Percentiles rank a stretch among this genome's conserved stretches.
Conservation (phyloP, 768 basidiomycete species). For the Russula foetens region DNA sequence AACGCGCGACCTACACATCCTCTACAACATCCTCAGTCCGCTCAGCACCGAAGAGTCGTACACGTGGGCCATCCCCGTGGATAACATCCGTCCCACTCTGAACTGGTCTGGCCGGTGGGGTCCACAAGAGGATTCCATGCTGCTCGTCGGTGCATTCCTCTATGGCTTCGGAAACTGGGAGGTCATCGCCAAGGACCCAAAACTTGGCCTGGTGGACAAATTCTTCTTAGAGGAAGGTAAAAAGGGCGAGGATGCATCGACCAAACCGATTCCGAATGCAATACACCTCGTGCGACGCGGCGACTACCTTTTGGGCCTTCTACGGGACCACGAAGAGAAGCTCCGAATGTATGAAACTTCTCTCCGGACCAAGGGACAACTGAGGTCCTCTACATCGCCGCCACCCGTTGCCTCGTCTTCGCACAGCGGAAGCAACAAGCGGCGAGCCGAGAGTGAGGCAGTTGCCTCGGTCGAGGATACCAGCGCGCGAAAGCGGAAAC, state of each 20-base stretch:
- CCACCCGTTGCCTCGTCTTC: slow-evolving; percentile 67
- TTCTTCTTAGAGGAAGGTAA: slow-evolving; percentile 99
- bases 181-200: slow-evolving; percentile 80
- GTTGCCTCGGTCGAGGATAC: slow-evolving; percentile 72
- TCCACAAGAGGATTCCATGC: slow-evolving; percentile 85
- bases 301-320: slow-evolving; percentile 80
- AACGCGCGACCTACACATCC: slow-evolving; percentile 78
- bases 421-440: slow-evolving; percentile 51
- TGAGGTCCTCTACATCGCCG: slow-evolving; percentile 71
- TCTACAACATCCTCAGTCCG: slow-evolving; percentile 69
- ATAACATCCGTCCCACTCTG: slow-evolving; percentile 86
- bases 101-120: slow-evolving; percentile 98
- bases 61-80: slow-evolving; percentile 83
- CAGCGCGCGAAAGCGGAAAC: slow-evolving; percentile 69
- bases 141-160: slow-evolving; percentile 86
- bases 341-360: slow-evolving; percentile 81
- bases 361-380: slow-evolving; percentile 58
- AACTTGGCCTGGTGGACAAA: slow-evolving; percentile 79
- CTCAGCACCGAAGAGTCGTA: slow-evolving; percentile 59
- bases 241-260: slow-evolving; percentile 80
- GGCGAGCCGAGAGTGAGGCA: slow-evolving; percentile 80
- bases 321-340: slow-evolving; percentile 87
- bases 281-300: slow-evolving; percentile 97
- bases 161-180: slow-evolving; percentile 99
- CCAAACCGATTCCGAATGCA: slow-evolving; percentile 89